Conservation (phyloP, 495 filamentous ascomycete species). For the Extremus antarcticus region DNA sequence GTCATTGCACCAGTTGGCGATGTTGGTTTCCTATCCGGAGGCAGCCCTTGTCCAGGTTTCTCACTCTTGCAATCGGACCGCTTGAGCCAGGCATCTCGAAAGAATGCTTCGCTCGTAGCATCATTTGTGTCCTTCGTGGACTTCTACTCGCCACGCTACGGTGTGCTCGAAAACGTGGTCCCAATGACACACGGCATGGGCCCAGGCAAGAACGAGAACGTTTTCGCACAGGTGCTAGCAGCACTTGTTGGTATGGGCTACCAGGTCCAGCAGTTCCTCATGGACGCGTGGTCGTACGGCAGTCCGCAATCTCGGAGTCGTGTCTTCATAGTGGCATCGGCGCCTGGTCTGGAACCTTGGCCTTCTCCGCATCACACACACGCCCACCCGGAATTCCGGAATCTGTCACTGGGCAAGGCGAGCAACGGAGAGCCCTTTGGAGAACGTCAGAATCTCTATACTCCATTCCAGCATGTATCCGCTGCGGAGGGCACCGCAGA, state of each 20-base stretch:
- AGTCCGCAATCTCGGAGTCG: constrained; percentile 50
- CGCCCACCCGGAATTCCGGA: constrained; percentile 34
- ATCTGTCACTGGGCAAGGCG: constrained; percentile 42
- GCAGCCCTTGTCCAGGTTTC: constrained; percentile 66
- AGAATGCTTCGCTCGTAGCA: constrained; percentile 60
- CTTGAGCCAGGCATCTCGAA: constrained; percentile 35
- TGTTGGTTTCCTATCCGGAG: constrained; percentile 58
- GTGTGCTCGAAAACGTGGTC: constrained; percentile 61
- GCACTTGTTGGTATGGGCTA: constrained; percentile 63
- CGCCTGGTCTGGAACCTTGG: constrained; percentile 46
- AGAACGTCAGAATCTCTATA: constrained; percentile 32
- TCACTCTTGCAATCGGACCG: constrained; percentile 46
- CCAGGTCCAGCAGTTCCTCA: constrained; percentile 49
- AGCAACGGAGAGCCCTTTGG: constrained; percentile 51
- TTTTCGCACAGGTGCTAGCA: constrained; percentile 57
- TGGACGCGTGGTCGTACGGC: constrained; percentile 60
- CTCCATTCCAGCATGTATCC: constrained; percentile 46
- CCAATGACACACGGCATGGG: constrained; percentile 39
- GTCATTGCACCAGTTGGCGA: constrained; percentile 45
- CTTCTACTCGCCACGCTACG: constrained; percentile 60
- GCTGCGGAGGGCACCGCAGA: constrained; percentile 41
- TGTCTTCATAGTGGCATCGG: constrained; percentile 55
- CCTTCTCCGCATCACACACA: constrained; percentile 49
- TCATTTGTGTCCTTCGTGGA: constrained; percentile 64
- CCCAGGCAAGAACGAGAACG: constrained; percentile 38